Conservation (phyloP, 148 eudicot species). For the Fagopyrum esculentum region DNA sequence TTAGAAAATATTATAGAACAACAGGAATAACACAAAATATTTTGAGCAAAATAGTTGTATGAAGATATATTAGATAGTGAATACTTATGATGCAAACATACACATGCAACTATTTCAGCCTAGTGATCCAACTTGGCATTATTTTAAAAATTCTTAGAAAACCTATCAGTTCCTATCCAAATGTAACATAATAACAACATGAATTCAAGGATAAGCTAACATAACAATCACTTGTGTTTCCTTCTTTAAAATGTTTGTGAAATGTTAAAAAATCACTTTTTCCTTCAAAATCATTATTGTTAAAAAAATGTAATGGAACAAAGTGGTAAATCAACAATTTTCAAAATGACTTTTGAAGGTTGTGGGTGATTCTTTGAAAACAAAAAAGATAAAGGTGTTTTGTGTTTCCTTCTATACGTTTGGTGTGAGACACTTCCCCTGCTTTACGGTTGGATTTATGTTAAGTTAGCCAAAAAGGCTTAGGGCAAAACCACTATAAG, state of each 20-base stretch:
- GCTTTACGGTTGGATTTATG: no score
- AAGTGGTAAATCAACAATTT: neutral
- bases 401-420: no score
- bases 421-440: no score
- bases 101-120: neutral
- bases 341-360: no score
- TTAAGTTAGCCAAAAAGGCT: no score
- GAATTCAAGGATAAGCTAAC: neutral
- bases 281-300: neutral
- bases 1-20: neutral
- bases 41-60: neutral
- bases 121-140: neutral
- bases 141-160: neutral
- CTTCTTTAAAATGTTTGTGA: no score
- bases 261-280: neutral
- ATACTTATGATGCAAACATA: neutral
- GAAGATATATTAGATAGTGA: neutral
- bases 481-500: no score
- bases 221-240: no score
- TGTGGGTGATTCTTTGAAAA: no score
- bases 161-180: neutral
- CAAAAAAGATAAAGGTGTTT: no score
- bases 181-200: neutral
- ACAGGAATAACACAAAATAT: neutral
- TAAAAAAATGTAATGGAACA: neutral